Evolutionary conservation across 225 moss, liverwort and hornwort genomes (phyloP).

Genomic region (Bryum argenteum): DNA sequence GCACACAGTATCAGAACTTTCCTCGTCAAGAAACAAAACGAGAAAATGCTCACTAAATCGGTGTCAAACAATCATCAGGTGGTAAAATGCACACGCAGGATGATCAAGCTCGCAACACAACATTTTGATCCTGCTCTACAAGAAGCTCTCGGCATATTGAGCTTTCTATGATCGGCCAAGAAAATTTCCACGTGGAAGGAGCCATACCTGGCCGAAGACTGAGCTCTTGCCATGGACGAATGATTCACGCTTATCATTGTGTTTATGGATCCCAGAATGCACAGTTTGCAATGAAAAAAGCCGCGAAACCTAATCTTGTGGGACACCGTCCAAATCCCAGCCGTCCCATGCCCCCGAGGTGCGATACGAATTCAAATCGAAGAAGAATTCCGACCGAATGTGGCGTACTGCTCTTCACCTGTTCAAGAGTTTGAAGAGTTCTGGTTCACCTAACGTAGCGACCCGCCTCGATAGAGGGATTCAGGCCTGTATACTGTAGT

Average conservation of each 20-base stretch:
- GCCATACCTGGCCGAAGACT: slow-evolving; percentile 24
- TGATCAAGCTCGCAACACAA: background rate
- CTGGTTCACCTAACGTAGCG: no score
- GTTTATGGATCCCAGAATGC: background rate
- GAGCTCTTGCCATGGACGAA: background rate
- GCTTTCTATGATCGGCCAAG: background rate
- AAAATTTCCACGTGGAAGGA: slow-evolving; percentile 12
- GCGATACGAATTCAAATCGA: slow-evolving; percentile 8
- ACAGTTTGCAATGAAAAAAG: slow-evolving; percentile 15
- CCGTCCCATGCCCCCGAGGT: background rate
- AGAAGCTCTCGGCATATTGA: background rate
- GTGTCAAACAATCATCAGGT: background rate
- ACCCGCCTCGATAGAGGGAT: no score
- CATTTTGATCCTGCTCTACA: background rate
- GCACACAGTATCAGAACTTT: background rate
- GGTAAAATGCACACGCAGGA: background rate
- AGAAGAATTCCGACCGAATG: no score
- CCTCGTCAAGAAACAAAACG: slow-evolving; percentile 3
- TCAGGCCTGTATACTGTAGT: no score
- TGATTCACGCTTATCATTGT: background rate
- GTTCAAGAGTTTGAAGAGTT: no score
- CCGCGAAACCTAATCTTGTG: slow-evolving; percentile 15
- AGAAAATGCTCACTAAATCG: slow-evolving; percentile 20
- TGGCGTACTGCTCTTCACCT: no score
- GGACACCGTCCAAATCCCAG: background rate